Evolutionary conservation across 805 yeast species (phyloP).

Genomic region (Wickerhamiella vanderwaltii): DNA sequence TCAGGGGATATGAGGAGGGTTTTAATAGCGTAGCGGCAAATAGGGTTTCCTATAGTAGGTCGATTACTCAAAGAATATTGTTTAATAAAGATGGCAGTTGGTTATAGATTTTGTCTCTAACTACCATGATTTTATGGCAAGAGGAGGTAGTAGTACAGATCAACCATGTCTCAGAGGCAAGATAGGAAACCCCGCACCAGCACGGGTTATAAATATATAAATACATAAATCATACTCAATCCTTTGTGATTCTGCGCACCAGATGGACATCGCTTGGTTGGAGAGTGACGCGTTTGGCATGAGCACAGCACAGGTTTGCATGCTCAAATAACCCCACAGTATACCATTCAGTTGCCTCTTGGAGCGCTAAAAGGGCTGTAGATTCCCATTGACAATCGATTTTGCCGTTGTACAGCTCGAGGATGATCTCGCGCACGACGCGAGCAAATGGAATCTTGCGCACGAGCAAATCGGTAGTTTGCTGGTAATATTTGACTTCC

Average conservation of each 20-base stretch:
- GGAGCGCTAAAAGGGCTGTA: conserved; percentile 94
- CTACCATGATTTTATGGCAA: too few species aligned
- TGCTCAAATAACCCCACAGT: conserved; percentile 92
- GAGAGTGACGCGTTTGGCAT: conserved; percentile 97
- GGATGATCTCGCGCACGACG: conserved; percentile 91
- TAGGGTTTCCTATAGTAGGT: too few species aligned
- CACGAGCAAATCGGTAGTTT: conserved; percentile 86
- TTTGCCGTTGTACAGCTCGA: conserved; percentile 54
- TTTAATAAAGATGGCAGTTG: not conserved
- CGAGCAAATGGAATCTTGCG: conserved; percentile 97
- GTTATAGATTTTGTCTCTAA: too few species aligned
- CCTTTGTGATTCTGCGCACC: conserved; percentile 82
- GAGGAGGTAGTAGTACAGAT: too few species aligned
- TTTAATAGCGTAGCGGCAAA: too few species aligned
- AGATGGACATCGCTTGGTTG: conserved; percentile 97
- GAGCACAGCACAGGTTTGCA: conserved; percentile 96
- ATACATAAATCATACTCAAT: too few species aligned
- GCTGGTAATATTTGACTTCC: conserved; percentile 96
- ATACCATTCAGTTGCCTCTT: conserved; percentile 98
- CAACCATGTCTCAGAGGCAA: too few species aligned
- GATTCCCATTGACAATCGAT: conserved; percentile 87
- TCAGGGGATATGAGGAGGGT: too few species aligned
- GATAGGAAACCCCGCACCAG: too few species aligned
- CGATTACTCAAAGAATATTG: not conserved
- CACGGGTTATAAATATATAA: too few species aligned